A percentile compares a stretch with the other conserved stretches of the same genome.
These are phyloP conservation scores for Acanthamoeba healyi DNA, from an alignment of 208 protist species.

Conservation along the genomic window DNA sequence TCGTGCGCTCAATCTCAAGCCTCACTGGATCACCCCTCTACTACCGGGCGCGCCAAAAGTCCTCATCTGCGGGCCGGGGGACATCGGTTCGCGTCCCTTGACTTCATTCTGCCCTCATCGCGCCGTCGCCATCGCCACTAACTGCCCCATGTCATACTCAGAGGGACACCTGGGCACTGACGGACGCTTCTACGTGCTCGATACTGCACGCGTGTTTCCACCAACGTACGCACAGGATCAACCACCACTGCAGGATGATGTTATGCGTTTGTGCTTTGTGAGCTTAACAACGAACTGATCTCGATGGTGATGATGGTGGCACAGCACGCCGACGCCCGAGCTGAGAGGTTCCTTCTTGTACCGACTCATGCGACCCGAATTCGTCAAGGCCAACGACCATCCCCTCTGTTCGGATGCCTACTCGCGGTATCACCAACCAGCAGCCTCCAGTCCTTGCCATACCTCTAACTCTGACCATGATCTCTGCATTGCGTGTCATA, in stretches of 20 bases:
- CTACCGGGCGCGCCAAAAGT: neutral
- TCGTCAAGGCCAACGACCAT: neutral
- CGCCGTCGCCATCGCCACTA: too few species aligned
- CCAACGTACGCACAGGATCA: slow-evolving; percentile 35
- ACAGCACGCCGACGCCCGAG: slow-evolving; percentile 8
- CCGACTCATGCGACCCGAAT: slow-evolving; percentile 36
- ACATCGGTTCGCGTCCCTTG: slow-evolving; percentile 30
- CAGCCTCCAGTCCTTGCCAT: too few species aligned
- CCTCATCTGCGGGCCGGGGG: slow-evolving; percentile 40
- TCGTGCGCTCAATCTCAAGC: slow-evolving; percentile 42
- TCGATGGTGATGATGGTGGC: neutral
- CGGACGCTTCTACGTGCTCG: slow-evolving; percentile 52
- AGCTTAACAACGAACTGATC: too few species aligned
- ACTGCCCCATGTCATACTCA: too few species aligned
- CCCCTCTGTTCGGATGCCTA: slow-evolving; percentile 49
- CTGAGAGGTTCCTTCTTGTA: slow-evolving; percentile 43
- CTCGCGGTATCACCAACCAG: slow-evolving; percentile 9
- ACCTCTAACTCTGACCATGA: too few species aligned
- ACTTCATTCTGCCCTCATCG: too few species aligned
- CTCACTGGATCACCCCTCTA: slow-evolving; percentile 11
- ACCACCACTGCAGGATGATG: too few species aligned
- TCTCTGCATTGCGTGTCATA: too few species aligned
- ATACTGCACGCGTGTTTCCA: slow-evolving; percentile 25
- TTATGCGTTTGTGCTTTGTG: too few species aligned
- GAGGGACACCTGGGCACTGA: slow-evolving; percentile 61